These are phyloP conservation scores for Fusarium neocosmosporiellum DNA, from an alignment of 2,329 filamentous ascomycete species.

Conservation along the genomic window DNA sequence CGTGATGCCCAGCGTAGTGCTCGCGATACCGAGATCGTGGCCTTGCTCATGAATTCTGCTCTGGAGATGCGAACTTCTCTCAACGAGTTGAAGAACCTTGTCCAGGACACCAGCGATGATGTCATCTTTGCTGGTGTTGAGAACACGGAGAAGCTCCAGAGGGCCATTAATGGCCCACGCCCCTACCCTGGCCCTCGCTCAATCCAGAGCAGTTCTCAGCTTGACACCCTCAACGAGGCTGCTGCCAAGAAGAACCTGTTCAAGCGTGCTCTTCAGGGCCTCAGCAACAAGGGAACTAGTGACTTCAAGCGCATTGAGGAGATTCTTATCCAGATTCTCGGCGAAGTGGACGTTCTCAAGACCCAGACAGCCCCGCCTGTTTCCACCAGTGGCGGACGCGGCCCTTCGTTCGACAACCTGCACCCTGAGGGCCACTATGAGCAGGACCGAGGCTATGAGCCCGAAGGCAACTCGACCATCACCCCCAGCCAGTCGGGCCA, in stretches of 20 bases:
- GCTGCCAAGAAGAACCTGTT: slow-evolving; percentile 92
- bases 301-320: slow-evolving; percentile 91
- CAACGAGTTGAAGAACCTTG: slow-evolving; percentile 92
- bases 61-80: slow-evolving; percentile 98
- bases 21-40: slow-evolving; percentile 94
- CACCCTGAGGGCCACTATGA: slow-evolving; percentile 72
- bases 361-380: slow-evolving; percentile 61
- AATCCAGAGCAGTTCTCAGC: slow-evolving; percentile 65
- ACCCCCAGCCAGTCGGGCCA: slow-evolving; percentile 81
- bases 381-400: slow-evolving; percentile 60
- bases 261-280: slow-evolving; percentile 88
- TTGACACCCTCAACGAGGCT: slow-evolving; percentile 65
- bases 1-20: slow-evolving; percentile 96
- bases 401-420: slow-evolving; percentile 75
- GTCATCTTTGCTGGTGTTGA: slow-evolving; percentile 89
- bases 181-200: slow-evolving; percentile 80
- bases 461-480: slow-evolving; percentile 79
- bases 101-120: slow-evolving; percentile 85
- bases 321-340: slow-evolving; percentile 91
- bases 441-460: slow-evolving; percentile 81
- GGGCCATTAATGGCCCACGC: slow-evolving; percentile 85
- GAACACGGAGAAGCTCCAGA: slow-evolving; percentile 87
- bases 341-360: slow-evolving; percentile 89
- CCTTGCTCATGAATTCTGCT: slow-evolving; percentile 91
- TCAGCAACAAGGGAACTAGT: slow-evolving; percentile 87